Percentiles rank a stretch among this genome's conserved stretches.
phyloP scores from a whole-genome alignment of 768 basidiomycete genomes.

The Fomitopsis pulvina region DNA sequence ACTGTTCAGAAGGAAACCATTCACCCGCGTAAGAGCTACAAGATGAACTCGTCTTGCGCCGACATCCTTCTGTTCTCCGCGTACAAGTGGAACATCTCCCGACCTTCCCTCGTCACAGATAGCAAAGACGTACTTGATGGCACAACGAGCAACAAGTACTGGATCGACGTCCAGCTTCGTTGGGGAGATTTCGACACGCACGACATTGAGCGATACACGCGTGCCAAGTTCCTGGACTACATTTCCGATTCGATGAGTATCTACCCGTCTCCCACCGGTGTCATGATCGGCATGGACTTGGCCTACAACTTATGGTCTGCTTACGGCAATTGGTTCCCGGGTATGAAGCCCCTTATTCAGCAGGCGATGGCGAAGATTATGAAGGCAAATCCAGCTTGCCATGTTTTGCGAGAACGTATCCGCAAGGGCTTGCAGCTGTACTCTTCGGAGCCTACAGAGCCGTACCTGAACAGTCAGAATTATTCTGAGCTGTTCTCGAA shows the following conservation, averaged over 20 bases:
- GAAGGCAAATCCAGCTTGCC: slow-evolving; percentile 98
- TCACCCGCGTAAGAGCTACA: slow-evolving; percentile 99
- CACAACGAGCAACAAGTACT: slow-evolving; percentile 98
- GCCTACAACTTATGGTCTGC: slow-evolving; percentile 99
- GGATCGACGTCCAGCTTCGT: slow-evolving; percentile 92
- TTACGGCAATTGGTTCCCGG: slow-evolving; percentile 99
- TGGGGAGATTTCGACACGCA: slow-evolving; percentile 99
- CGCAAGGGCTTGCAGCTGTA: slow-evolving; percentile 97
- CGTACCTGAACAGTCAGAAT: slow-evolving; percentile 97
- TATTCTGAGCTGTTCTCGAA: slow-evolving; percentile 97
- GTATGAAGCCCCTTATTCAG: slow-evolving; percentile 95
- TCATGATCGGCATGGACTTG: slow-evolving; percentile 98
- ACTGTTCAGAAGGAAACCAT: slow-evolving; percentile 99
- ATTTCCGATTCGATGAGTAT: slow-evolving; percentile 98
- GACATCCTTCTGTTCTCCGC: slow-evolving; percentile 97
- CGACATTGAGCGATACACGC: slow-evolving; percentile 97
- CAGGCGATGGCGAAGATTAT: slow-evolving; percentile 99
- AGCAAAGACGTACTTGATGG: slow-evolving; percentile 94
- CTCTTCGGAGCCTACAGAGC: slow-evolving; percentile 98
- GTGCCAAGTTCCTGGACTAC: slow-evolving; percentile 98
- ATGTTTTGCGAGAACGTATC: slow-evolving; percentile 97
- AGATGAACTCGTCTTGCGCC: slow-evolving; percentile 99
- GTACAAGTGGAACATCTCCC: slow-evolving; percentile 97
- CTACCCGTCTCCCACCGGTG: slow-evolving; percentile 97
- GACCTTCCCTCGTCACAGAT: slow-evolving; percentile 93